Conservation (phyloP, 164 flowering plant genomes). For the Piper longum region DNA sequence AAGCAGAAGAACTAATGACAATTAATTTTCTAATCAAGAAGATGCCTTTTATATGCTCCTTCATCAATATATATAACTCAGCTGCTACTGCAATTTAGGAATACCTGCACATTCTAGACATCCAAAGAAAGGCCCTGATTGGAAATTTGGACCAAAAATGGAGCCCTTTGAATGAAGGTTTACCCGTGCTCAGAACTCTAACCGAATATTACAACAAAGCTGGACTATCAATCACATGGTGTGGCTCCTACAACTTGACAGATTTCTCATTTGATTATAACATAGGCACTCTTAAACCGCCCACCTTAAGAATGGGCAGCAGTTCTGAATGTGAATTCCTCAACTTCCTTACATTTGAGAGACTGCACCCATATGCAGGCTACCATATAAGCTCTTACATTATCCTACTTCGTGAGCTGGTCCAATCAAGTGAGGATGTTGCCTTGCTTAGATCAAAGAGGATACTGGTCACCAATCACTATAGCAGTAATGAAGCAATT, state of each 20-base stretch:
- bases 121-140: neutral
- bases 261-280: conserved; percentile 24
- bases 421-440: conserved; percentile 35
- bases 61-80: too few species aligned
- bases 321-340: conserved; percentile 26
- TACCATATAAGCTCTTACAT: conserved; percentile 34
- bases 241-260: conserved; percentile 13
- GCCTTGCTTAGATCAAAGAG: conserved; percentile 21
- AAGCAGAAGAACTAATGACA: too few species aligned
- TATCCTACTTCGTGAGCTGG: conserved; percentile 37
- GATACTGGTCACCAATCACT: conserved; percentile 23
- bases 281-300: conserved; percentile 32
- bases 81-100: neutral
- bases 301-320: conserved; percentile 27
- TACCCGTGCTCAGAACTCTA: conserved; percentile 3
- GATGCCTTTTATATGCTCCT: too few species aligned
- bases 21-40: too few species aligned
- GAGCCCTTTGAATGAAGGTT: neutral
- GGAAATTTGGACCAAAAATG: neutral
- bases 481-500: conserved; percentile 36
- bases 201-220: conserved; percentile 27
- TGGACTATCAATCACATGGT: conserved; percentile 19
- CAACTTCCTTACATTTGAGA: conserved; percentile 44
- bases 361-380: conserved; percentile 38
- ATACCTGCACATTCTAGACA: neutral